A percentile compares a stretch with the other conserved stretches of the same genome.
Conservation (phyloP, 2,329 filamentous ascomycete species). For the Epichloe coenophiala region DNA sequence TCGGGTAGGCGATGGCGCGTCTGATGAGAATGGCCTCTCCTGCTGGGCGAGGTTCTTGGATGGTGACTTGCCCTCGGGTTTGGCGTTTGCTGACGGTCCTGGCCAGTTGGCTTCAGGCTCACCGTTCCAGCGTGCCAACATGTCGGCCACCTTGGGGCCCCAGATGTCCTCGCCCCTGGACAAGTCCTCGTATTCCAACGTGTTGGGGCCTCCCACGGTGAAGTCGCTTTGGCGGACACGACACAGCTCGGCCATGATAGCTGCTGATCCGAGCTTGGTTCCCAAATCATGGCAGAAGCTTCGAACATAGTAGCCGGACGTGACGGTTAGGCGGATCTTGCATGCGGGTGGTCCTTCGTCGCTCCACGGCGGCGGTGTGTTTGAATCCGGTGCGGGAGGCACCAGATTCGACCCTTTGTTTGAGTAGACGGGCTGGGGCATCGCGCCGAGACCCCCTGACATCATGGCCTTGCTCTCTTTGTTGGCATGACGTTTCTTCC, state of each 20-base stretch:
- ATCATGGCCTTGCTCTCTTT: slow-evolving; percentile 31
- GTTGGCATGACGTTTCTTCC: slow-evolving; percentile 17
- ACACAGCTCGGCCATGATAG: slow-evolving; percentile 72
- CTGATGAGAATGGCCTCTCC: slow-evolving; percentile 4
- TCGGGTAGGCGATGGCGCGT: slow-evolving; percentile 2
- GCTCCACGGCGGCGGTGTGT: slow-evolving; percentile 41
- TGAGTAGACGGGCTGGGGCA: slow-evolving; percentile 29
- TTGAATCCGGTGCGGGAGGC: slow-evolving; percentile 30
- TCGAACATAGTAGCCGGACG: slow-evolving; percentile 92
- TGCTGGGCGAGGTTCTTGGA: slow-evolving; percentile 3
- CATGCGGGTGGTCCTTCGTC: slow-evolving; percentile 60
- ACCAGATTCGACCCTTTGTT: slow-evolving; percentile 39
- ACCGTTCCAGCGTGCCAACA: slow-evolving; percentile 31
- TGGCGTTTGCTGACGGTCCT: slow-evolving; percentile 8
- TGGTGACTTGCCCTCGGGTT: slow-evolving; percentile 7
- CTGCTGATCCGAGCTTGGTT: slow-evolving; percentile 65
- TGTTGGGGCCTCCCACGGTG: slow-evolving; percentile 52
- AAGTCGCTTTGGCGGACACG: slow-evolving; percentile 76
- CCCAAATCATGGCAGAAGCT: slow-evolving; percentile 89
- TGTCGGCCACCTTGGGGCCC: slow-evolving; percentile 54
- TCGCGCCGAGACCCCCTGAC: slow-evolving; percentile 44
- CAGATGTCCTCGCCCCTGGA: slow-evolving; percentile 69
- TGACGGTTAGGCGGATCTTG: slow-evolving; percentile 79
- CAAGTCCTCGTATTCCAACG: slow-evolving; percentile 67
- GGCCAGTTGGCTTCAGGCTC: slow-evolving; percentile 16